Base-by-base conservation (phyloP, 2,329 filamentous ascomycete species). In the Sarocladium kiliense region DNA sequence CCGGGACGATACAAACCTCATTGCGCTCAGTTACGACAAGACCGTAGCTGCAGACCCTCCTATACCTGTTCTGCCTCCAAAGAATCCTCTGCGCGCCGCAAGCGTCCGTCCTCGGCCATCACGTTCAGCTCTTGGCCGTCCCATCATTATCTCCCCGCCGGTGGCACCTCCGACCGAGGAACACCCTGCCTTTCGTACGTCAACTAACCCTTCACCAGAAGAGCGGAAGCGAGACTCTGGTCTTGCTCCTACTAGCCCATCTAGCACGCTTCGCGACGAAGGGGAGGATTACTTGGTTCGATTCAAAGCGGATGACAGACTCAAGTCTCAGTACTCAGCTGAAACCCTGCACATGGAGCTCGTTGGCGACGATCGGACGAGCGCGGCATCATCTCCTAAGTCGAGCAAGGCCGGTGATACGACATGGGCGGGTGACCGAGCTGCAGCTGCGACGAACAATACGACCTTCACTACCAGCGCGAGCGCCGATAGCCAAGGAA, bases 21-120 rank as follows among this genome's bases (percentile, higher is more conserved):
- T 85, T 57, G 77, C 76, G 49, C 64, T 86, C 55, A 78, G 80
- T 56, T 86, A 86, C 70, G 83, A 86, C 64, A 77, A 85, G 67
- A 82, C 80, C 34, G 70, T 77, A 53, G 76, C 79, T 61, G 79
- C 79, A 49, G 77, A 80, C 66, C 79, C 50, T 53, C 50, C 50
- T 12, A 41, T 53, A 27, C 50, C 50, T 18, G 16, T 53, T 10
- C 50, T 27, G 19, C 47, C 47, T 6, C 27, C 47, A 23, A 39
- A 23, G 21, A 53, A 53, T 19, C 50, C 50, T 39, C 32, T 36
- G 30, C 32, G 50, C 3, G 30, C 19, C 12, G 47, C 47, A 6
- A 26, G 36, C 30, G 47, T 36, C 18, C 47, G 47, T 21, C 47
- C 3, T 34, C 10, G 30, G 6, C 26, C 32, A 4, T 6, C 21